Evolutionary conservation across 257 asterid genomes (phyloP), one percentile per base, ranked within the genome.

Genomic region (Forsythia viridissima): DNA sequence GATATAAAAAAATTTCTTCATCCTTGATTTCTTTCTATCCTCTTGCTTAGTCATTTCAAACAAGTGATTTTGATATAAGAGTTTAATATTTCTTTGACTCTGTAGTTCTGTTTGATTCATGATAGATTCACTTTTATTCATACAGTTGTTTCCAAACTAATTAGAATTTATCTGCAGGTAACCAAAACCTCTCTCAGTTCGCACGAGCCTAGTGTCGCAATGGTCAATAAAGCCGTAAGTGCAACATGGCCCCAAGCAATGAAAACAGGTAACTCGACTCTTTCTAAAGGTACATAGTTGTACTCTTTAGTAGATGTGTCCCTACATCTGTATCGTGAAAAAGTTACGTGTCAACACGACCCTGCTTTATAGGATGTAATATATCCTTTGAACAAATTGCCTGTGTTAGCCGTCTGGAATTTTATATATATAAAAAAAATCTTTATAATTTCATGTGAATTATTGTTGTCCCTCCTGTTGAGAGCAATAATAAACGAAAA

Each of bases 221-320:
- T 79, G 73, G 89, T 88, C 59, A 93, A 90, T 72, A 93, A 91
- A 81, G 10, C 86, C 20, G 87, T 89, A 3, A 80, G 88, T 79
- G 80, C 90, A 76, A 38, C 82, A 69, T 83, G 91, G 94, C 77
- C 79, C 3, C 89, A 78, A 79, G 70, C 81, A 13, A 78, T 73
- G 4, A 85, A 88, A 42, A 16, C 20, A 4, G 83, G 80, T 71
- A 86, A 82, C 79, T 83, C 86, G n/a, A 76, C 87, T 72, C 82
- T 89, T 39, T 48, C 92, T 39, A 91, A 84, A 89, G 92, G 99
- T 94, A 77, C 77, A 74, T 51, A 13, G 63, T 74, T 18, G 30
- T 55, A 18, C 63, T 55, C 63, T 55, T 15, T 4, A 55, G 15
- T 55, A 55, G 20, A 76, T 76, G 55, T 46, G 55, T 43, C 18